These are phyloP conservation scores for Albatrellus ellisii DNA, from an alignment of 768 basidiomycete species.

Conservation along the genomic window DNA sequence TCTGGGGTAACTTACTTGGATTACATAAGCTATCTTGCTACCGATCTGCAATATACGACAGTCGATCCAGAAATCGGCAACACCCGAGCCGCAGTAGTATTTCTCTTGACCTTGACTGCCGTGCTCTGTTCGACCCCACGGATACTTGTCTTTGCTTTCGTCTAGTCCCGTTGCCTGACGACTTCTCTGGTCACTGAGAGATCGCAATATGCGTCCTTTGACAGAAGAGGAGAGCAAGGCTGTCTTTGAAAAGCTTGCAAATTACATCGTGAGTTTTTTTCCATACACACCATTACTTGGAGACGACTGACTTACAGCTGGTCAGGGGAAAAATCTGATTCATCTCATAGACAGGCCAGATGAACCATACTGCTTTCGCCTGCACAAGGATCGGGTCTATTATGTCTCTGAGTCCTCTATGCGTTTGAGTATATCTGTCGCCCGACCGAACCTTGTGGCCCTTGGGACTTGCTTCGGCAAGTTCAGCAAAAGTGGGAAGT, in stretches of 20 bases:
- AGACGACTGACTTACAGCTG: not conserved
- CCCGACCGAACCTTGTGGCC: constrained; percentile 82
- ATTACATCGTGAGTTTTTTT: constrained; percentile 66
- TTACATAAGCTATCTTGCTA: too few species aligned
- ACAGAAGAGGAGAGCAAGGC: constrained; percentile 96
- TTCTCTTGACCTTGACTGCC: too few species aligned
- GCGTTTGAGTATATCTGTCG: constrained; percentile 84
- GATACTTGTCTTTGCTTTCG: too few species aligned
- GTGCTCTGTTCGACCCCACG: too few species aligned
- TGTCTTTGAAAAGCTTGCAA: constrained; percentile 93
- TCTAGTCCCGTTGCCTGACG: not conserved
- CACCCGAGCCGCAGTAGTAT: too few species aligned
- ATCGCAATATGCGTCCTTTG: constrained; percentile 69
- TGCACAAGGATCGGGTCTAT: constrained; percentile 91
- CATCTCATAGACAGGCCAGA: constrained; percentile 91
- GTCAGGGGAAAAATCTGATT: constrained; percentile 88
- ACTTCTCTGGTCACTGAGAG: not conserved
- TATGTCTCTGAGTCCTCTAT: constrained; percentile 95
- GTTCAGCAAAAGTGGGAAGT: constrained; percentile 94
- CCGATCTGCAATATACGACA: too few species aligned
- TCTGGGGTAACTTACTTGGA: too few species aligned
- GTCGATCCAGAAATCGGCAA: too few species aligned
- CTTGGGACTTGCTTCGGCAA: constrained; percentile 97
- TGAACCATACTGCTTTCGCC: constrained; percentile 89
- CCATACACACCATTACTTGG: not conserved